Base-by-base conservation (phyloP, 2,329 filamentous ascomycete species). In the Pseudonectria foliicola region DNA sequence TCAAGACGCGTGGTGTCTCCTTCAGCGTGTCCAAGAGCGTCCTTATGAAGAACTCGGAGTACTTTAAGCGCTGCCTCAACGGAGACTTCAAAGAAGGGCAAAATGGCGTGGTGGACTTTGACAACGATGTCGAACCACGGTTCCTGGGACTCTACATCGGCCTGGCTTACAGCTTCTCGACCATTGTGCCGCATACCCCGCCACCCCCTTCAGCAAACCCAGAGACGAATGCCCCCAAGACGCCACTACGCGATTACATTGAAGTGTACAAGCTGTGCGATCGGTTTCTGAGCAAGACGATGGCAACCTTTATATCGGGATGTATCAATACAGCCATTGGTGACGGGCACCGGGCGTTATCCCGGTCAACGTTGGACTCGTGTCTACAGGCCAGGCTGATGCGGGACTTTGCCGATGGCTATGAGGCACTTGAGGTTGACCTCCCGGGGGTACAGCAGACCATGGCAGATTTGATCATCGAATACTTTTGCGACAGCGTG, bases 211-310 rank as follows among this genome's bases (percentile, higher is more conserved):
- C 46, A 3, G 28, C 39, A 8, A 50, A 42, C 34, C 58, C 57
- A 2, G 49, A 59, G 40, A 40, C 50, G 10, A 38, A 38, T 12
- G 41, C 38, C 3, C 40, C 44, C n/a, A 47, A 46, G 29, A 53
- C 56, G 8, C 45, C 54, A 6, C 45, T 61, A 14, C 38, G 48
- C 11, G 59, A 62, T 34, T 58, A 47, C 13, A 37, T 62, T 23
- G 57, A 61, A 29, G 59, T 62, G 4, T 59, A 52, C 39, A 61
- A 61, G 44, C 50, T 62, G 8, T 60, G 59, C 34, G 59, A 62
- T 26, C 51, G 57, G 10, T 61, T 62, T 33, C 35, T 60, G 11
- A 58, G 57, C 34, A 33, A 36, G 1, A 25, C 35, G 4, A 60
- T 62, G 50, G 50, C 43, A 3, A 36, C 41, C 0, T 60, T 53